Evolutionary conservation across 257 asterid genomes (phyloP).

Genomic region (Solanum sejunctum): DNA sequence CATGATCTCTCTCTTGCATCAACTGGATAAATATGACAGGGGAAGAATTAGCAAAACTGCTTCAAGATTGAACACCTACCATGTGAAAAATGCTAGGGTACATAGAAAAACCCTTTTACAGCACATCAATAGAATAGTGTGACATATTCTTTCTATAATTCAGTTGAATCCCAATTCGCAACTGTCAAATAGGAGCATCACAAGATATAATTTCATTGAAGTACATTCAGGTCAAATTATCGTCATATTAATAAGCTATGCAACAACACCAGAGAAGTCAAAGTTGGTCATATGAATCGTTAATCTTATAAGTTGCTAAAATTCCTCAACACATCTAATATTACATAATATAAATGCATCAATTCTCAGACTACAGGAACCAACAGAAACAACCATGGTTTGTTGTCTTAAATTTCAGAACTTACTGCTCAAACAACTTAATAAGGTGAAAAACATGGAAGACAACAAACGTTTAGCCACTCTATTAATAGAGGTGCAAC

Average conservation of each 20-base stretch:
- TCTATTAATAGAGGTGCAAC: background rate
- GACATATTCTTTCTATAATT: background rate
- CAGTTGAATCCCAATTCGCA: background rate
- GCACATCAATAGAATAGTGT: background rate
- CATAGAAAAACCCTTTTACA: background rate
- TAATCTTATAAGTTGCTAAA: background rate
- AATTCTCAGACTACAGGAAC: background rate
- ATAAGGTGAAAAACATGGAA: background rate
- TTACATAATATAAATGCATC: background rate
- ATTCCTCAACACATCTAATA: background rate
- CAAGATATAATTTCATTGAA: background rate
- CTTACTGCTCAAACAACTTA: background rate
- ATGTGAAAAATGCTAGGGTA: background rate
- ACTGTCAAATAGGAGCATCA: background rate
- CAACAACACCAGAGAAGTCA: background rate
- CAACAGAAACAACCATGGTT: background rate
- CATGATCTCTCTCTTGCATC: constrained; percentile 42
- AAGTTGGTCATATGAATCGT: background rate
- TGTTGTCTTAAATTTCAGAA: background rate
- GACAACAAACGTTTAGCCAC: background rate
- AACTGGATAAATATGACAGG: constrained; percentile 17
- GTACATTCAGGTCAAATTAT: background rate
- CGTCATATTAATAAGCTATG: background rate
- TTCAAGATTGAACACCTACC: background rate
- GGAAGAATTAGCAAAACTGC: background rate